phyloP scores from a whole-genome alignment of 2,329 filamentous ascomycete species.

The Tolypocladium ovalisporum region DNA sequence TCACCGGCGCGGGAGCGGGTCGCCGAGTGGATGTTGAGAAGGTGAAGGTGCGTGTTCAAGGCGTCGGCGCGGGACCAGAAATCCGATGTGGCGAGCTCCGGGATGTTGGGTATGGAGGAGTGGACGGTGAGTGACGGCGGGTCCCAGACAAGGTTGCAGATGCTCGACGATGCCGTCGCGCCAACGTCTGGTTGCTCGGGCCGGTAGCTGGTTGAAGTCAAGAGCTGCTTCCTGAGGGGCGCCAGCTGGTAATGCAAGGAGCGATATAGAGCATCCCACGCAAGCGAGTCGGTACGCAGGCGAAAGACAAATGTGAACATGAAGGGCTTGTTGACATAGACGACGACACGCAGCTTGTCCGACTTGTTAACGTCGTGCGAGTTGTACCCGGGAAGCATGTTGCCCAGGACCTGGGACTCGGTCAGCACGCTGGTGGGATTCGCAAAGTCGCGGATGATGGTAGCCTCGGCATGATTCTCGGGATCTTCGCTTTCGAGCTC shows the following conservation, averaged over 20 bases:
- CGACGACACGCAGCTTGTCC: slow-evolving; percentile 53
- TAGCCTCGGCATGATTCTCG: slow-evolving; percentile 28
- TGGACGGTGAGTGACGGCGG: slow-evolving; percentile 43
- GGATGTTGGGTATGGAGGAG: slow-evolving; percentile 57
- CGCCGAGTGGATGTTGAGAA: slow-evolving; percentile 43
- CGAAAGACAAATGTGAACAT: slow-evolving; percentile 66
- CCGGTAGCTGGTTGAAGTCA: slow-evolving; percentile 45
- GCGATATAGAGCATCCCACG: slow-evolving; percentile 44
- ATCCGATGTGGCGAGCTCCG: slow-evolving; percentile 27
- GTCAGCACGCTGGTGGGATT: slow-evolving; percentile 21
- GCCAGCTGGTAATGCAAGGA: slow-evolving; percentile 50
- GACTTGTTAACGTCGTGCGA: slow-evolving; percentile 42
- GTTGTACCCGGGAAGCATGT: slow-evolving; percentile 18
- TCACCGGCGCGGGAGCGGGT: slow-evolving; percentile 33
- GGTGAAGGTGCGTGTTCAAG: slow-evolving; percentile 52
- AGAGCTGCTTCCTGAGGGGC: slow-evolving; percentile 45
- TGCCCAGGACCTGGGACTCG: slow-evolving; percentile 22
- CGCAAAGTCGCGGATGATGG: slow-evolving; percentile 33
- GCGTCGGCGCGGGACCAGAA: slow-evolving; percentile 52
- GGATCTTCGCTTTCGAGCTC: slow-evolving; percentile 40
- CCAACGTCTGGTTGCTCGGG: slow-evolving; percentile 25
- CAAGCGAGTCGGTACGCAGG: slow-evolving; percentile 44
- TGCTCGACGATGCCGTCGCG: slow-evolving; percentile 13
- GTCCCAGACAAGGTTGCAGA: slow-evolving; percentile 56
- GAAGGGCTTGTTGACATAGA: slow-evolving; percentile 66